Evolutionary conservation across 2,329 filamentous ascomycete genomes (phyloP).

Genomic region (Boeremia exigua): DNA sequence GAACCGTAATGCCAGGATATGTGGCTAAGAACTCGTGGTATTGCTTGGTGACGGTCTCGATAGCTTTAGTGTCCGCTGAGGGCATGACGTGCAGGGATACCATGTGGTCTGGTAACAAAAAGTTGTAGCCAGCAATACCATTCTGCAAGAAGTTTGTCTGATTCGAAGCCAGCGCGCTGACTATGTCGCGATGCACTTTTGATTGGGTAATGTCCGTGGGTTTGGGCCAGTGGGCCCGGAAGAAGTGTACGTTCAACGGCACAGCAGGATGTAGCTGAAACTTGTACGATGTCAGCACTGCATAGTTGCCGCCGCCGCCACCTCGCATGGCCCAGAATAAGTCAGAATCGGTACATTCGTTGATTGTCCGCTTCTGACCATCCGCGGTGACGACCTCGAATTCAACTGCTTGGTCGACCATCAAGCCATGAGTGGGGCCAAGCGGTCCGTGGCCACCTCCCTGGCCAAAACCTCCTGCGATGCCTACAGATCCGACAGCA

Average conservation of each 20-base stretch:
- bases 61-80: conserved; percentile 29
- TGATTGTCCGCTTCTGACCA: conserved; percentile 39
- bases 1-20: conserved; percentile 42
- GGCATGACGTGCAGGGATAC: conserved; percentile 42
- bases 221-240: conserved; percentile 38
- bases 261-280: conserved; percentile 44
- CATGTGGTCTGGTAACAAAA: conserved; percentile 40
- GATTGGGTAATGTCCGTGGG: conserved; percentile 40
- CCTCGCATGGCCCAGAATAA: conserved; percentile 49
- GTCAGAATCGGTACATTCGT: conserved; percentile 43
- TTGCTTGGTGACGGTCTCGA: conserved; percentile 36
- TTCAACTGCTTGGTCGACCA: conserved; percentile 46
- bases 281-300: conserved; percentile 45
- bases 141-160: conserved; percentile 37
- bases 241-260: conserved; percentile 45
- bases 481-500: conserved; percentile 55
- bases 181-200: conserved; percentile 38
- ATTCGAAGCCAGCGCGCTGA: conserved; percentile 40
- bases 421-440: conserved; percentile 52
- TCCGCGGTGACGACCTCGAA: conserved; percentile 46
- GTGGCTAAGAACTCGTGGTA: conserved; percentile 40
- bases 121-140: conserved; percentile 47
- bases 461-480: conserved; percentile 51
- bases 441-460: conserved; percentile 64
- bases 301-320: conserved; percentile 46